Conservation (phyloP, 2,329 filamentous ascomycete species). For the Apiospora malaysiana region DNA sequence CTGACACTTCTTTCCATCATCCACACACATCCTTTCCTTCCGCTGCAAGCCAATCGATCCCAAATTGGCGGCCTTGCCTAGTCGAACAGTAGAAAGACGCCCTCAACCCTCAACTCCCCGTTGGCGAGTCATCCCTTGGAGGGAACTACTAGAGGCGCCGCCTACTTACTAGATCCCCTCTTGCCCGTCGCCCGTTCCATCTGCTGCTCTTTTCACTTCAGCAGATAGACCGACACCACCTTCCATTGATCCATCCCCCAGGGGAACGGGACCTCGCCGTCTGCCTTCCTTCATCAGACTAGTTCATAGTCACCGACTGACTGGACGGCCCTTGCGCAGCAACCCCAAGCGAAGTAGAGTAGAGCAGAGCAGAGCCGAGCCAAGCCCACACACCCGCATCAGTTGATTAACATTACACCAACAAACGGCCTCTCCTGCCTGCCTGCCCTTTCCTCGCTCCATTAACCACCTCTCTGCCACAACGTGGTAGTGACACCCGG, state of each 20-base stretch:
- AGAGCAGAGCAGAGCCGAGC: background rate
- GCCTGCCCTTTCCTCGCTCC: background rate
- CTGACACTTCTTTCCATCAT: slow-evolving; percentile 19
- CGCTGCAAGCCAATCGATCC: slow-evolving; percentile 20
- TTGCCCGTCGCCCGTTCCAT: slow-evolving; percentile 6
- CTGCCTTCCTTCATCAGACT: slow-evolving; percentile 8
- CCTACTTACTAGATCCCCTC: slow-evolving; percentile 14
- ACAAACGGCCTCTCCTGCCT: slow-evolving; percentile 13
- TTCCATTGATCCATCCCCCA: slow-evolving; percentile 13
- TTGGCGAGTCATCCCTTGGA: slow-evolving; percentile 19
- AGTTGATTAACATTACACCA: slow-evolving; percentile 15
- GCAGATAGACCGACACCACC: slow-evolving; percentile 21
- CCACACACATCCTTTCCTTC: slow-evolving; percentile 20
- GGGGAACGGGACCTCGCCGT: slow-evolving; percentile 19
- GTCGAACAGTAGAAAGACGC: slow-evolving; percentile 7
- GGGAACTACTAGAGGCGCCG: slow-evolving; percentile 20
- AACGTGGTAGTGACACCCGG: background rate
- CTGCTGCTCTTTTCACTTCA: background rate
- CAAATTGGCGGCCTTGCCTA: background rate
- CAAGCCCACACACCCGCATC: slow-evolving; percentile 14
- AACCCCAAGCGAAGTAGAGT: background rate
- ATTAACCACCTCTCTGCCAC: background rate
- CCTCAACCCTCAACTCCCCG: slow-evolving; percentile 15
- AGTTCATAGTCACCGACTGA: slow-evolving; percentile 13
- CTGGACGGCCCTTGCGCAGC: slow-evolving; percentile 15